phyloP scores from a whole-genome alignment of 225 moss, liverwort and hornwort species.

The Takakia lepidozioides region DNA sequence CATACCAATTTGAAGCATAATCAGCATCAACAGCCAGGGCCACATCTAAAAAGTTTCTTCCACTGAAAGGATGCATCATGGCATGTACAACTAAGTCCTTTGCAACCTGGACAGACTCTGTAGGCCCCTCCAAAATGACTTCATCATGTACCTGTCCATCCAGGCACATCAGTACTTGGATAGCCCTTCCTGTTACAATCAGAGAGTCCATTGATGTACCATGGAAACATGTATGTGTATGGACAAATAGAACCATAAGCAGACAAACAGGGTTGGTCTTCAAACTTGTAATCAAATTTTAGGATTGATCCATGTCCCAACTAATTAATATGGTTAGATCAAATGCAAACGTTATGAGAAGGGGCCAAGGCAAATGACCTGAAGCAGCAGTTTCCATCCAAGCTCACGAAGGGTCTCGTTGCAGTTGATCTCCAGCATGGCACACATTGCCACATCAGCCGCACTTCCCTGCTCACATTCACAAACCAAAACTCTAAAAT shows the following conservation, averaged over 20 bases:
- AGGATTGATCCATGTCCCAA: too few species aligned
- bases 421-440: conserved; percentile 83
- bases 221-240: too few species aligned
- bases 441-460: conserved; percentile 99
- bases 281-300: too few species aligned
- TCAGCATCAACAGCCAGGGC: conserved; percentile 86
- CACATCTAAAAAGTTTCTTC: conserved; percentile 69
- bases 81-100: conserved; percentile 69
- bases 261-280: too few species aligned
- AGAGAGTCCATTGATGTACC: too few species aligned
- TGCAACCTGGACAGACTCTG: conserved; percentile 58
- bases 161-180: too few species aligned
- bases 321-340: too few species aligned
- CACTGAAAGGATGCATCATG: conserved; percentile 83
- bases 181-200: too few species aligned
- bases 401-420: conserved; percentile 60
- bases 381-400: conserved; percentile 86
- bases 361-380: conserved; percentile 24
- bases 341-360: too few species aligned
- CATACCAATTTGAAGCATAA: conserved; percentile 84
- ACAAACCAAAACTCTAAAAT: neutral
- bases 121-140: conserved; percentile 91
- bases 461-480: conserved; percentile 88
- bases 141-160: conserved; percentile 86
- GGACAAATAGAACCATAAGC: too few species aligned